Percentiles rank a stretch among this genome's conserved stretches.
Conservation (phyloP, 768 basidiomycete species). For the Macrolepiota fuliginosa region DNA sequence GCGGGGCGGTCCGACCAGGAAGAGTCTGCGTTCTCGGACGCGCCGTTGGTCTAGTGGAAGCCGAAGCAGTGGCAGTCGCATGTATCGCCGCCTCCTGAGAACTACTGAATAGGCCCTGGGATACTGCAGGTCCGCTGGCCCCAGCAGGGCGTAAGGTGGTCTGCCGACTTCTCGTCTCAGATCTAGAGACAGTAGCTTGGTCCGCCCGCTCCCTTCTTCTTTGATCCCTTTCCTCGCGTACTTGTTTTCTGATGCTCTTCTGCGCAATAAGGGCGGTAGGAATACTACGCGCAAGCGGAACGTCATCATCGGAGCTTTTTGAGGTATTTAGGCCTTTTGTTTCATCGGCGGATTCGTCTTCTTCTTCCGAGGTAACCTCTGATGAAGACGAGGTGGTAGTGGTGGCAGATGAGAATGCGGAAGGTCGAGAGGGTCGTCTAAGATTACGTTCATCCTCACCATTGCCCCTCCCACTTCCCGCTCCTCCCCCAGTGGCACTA, state of each 20-base stretch:
- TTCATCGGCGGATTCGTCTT: slow-evolving; percentile 20
- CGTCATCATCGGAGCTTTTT: slow-evolving; percentile 57
- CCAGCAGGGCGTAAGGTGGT: slow-evolving; percentile 35
- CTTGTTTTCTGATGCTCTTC: slow-evolving; percentile 70
- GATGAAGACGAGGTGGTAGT: slow-evolving; percentile 21
- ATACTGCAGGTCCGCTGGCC: slow-evolving; percentile 12
- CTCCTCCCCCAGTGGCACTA: slow-evolving; percentile 20
- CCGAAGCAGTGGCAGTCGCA: slow-evolving; percentile 18
- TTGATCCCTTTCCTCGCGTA: slow-evolving; percentile 64
- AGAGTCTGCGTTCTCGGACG: slow-evolving; percentile 45
- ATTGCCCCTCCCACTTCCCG: slow-evolving; percentile 26
- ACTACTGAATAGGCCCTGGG: slow-evolving; percentile 23
- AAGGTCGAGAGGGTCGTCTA: slow-evolving; percentile 22
- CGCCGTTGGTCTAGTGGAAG: slow-evolving; percentile 14
- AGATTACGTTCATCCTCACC: slow-evolving; percentile 38
- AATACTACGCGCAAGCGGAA: slow-evolving; percentile 80
- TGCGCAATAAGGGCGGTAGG: slow-evolving; percentile 84
- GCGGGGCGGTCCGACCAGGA: slow-evolving; percentile 28
- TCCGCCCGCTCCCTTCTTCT: slow-evolving; percentile 47
- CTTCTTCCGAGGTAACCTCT: slow-evolving; percentile 40
- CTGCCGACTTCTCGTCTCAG: slow-evolving; percentile 26
- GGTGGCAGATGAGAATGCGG: neutral
- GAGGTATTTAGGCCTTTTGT: slow-evolving; percentile 2
- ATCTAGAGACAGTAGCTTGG: slow-evolving; percentile 20
- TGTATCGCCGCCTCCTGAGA: slow-evolving; percentile 37